phyloP scores from a whole-genome alignment of 2,329 filamentous ascomycete species.

The Trichoderma aggressivum region DNA sequence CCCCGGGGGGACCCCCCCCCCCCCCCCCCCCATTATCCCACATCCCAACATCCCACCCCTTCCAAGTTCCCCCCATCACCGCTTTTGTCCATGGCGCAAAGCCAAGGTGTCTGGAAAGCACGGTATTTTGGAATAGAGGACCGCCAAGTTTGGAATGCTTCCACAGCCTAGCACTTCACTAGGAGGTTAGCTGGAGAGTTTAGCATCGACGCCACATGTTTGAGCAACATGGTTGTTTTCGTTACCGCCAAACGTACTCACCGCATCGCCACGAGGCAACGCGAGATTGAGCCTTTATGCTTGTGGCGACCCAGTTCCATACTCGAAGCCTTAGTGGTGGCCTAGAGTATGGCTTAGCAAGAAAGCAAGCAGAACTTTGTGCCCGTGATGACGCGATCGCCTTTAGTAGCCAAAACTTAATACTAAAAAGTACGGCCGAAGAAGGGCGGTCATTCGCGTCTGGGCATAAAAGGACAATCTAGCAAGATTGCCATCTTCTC shows the following conservation, averaged over 20 bases:
- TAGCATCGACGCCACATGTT: background rate
- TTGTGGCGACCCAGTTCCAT: background rate
- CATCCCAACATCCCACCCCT: background rate
- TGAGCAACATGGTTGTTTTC: background rate
- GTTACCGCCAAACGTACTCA: background rate
- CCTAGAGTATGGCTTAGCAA: background rate
- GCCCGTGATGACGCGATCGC: slow-evolving; percentile 7
- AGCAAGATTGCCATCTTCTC: background rate
- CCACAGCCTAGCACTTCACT: background rate
- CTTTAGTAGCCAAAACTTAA: background rate
- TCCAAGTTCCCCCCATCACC: background rate
- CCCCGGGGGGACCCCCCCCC: too few relatives aligned
- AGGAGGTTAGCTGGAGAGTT: background rate
- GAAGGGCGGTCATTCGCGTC: background rate
- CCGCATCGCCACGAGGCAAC: background rate
- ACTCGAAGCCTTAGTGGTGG: background rate
- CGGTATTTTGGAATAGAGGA: background rate
- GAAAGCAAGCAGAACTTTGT: slow-evolving; percentile 5
- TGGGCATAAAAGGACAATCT: background rate
- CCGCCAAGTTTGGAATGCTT: background rate
- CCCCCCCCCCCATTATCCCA: background rate
- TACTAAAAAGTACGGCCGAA: slow-evolving; percentile 4
- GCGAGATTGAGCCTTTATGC: background rate
- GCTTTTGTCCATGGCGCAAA: background rate
- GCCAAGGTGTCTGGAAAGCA: background rate